Conservation (phyloP, 2,329 filamentous ascomycete species). For the Aspergillus intermedius region DNA sequence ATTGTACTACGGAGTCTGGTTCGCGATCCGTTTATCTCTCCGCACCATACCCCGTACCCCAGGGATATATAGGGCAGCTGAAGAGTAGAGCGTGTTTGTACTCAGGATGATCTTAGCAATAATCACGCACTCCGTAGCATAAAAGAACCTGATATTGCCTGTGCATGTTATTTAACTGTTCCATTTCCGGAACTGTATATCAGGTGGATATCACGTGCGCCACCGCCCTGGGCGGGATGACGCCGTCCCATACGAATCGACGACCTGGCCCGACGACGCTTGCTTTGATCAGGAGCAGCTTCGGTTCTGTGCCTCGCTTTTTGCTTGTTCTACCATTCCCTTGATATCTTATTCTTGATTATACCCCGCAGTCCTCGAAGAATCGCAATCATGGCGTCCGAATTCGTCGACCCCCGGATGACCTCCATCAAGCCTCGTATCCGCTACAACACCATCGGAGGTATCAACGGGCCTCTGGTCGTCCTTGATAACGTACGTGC, state of each 20-base stretch:
- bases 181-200: not conserved
- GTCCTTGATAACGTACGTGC: conserved; percentile 84
- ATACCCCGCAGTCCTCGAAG: not conserved
- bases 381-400: conserved; percentile 31
- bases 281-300: conserved; percentile 2
- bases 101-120: too few species aligned
- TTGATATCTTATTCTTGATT: conserved; percentile 11
- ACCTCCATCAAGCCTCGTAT: conserved; percentile 61
- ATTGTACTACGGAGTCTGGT: too few species aligned
- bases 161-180: not conserved
- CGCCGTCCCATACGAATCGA: not conserved
- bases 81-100: too few species aligned
- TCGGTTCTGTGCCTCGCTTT: conserved; percentile 2
- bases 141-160: not conserved
- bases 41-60: too few species aligned
- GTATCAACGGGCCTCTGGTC: conserved; percentile 95
- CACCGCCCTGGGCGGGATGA: conserved; percentile 3
- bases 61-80: too few species aligned
- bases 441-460: conserved; percentile 96
- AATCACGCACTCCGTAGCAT: too few species aligned
- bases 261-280: conserved; percentile 5
- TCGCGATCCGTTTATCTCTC: too few species aligned
- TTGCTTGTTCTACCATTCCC: conserved; percentile 7
- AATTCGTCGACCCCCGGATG: conserved; percentile 42
- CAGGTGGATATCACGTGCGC: conserved; percentile 5